Base-by-base conservation (phyloP, 2,329 filamentous ascomycete genomes). In the Diaporthe batatas region DNA sequence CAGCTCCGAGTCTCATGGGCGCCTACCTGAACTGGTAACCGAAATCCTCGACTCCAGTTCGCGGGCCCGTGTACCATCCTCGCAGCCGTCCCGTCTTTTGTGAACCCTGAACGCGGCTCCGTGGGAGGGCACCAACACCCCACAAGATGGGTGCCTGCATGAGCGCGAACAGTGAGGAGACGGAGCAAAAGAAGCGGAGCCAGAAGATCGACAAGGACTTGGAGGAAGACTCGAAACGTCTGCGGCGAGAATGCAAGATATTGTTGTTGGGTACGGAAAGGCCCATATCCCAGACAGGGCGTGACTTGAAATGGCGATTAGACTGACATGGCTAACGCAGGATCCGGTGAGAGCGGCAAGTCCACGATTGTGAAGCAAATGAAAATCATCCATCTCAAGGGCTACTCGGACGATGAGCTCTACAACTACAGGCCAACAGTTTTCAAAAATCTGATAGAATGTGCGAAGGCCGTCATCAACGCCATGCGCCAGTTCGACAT, bases 291-390 rank as follows among this genome's bases (percentile, higher is more conserved):
- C 16, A 59, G 29, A 7, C 54, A n/a, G 23, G 44, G 53, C 34
- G 23, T 23, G 14, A 69, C 49, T 29, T 34, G 32, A 21, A 18
- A 29, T 65, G 51, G 42, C 39, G 58, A 44, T 18, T 14, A 23
- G 36, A 42, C 71, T 73, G n/a, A 67, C 47, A n/a, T 47, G 39
- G 32, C 53, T 70, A 29, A n/a, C 10, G 77, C 82, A 98, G 96
- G 96, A 77, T 98, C 96, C 76, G 96, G 96, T 77, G 96, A 99
- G 86, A 98, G 96, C 84, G 96, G 96, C 77, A 99, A 99, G 85
- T 98, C 96, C 73, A 99, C 96, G 12, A 98, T 99, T 79, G 96
- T 99, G 78, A 99, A 99, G 84, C 96, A 99, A 88, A 99, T 99
- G 96, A 99, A 98, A 85, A 99, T 99, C 79, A 98, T 99, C 80